Evolutionary conservation across 306 rosid genomes (phyloP).

Genomic region (Abrus precatorius): DNA sequence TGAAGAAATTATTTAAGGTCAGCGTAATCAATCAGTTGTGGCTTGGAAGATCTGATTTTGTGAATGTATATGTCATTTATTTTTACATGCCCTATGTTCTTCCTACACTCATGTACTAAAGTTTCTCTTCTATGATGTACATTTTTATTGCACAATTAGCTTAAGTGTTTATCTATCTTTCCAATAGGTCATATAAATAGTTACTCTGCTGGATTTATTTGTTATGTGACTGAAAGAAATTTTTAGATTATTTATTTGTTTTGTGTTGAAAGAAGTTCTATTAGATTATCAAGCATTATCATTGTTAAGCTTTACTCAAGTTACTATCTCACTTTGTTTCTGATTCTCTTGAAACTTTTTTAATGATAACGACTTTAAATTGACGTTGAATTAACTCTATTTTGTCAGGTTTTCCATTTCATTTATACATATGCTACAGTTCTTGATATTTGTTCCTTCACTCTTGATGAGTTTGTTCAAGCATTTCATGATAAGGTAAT

Average conservation of each 20-base stretch:
- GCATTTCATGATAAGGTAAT: conserved; percentile 93
- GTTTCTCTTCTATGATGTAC: conserved; percentile 2
- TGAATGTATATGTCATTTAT: conserved; percentile 14
- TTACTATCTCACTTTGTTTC: conserved; percentile 31
- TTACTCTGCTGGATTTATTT: conserved; percentile 34
- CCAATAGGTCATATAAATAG: neutral
- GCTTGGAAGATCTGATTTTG: conserved; percentile 25
- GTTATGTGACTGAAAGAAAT: conserved; percentile 9
- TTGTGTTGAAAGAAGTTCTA: neutral
- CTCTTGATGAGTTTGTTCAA: conserved; percentile 91
- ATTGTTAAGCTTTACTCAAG: conserved; percentile 22
- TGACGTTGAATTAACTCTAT: conserved; percentile 35
- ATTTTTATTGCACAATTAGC: neutral
- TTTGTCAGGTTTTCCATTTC: conserved; percentile 88
- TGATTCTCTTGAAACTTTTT: conserved; percentile 34
- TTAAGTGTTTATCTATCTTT: neutral
- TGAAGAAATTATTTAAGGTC: conserved; percentile 95
- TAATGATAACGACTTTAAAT: conserved; percentile 12
- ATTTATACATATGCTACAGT: conserved; percentile 78
- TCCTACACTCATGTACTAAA: neutral
- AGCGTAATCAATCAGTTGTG: conserved; percentile 36
- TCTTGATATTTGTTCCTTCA: conserved; percentile 80
- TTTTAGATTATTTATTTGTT: conserved; percentile 16
- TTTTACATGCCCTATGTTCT: conserved; percentile 2
- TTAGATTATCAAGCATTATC: conserved; percentile 11